Base-by-base conservation (phyloP, 2,329 filamentous ascomycete genomes). In the Aspergillus cejpii region DNA sequence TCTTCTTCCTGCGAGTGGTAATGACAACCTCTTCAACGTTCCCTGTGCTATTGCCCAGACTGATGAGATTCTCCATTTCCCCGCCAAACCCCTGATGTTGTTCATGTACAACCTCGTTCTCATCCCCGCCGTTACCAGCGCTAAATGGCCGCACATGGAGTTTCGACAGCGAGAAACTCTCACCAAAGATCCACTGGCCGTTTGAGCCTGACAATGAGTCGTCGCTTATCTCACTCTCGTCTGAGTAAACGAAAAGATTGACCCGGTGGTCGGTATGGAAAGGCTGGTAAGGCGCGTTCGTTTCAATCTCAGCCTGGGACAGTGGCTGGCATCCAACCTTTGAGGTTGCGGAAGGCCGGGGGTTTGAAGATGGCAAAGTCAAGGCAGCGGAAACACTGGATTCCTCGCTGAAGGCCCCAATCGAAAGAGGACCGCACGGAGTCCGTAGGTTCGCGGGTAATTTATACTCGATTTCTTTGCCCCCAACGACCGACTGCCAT, bases 231-330 rank as follows among this genome's bases (percentile, higher is more conserved):
- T 72, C 67, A 2, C 55, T 63, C 24, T 48, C 50, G 6, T 55
- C 41, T 57, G 60, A 67, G 60, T 84, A 86, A 33, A 88, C 77
- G 54, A 82, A 85, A 21, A 96, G 73, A n/a, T 77, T 80, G 36
- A 97, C 86, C 2, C 91, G 81, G 43, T 81, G 79, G 60, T 97
- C 90, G 0, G 90, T 92, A 63, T 97, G 91, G 71, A 97, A 96
- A 1, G 92, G 91, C 59, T 95, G 90, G 58, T 95, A 97, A 2
- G 91, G 88, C 3, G 90, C 86, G 60, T 91, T 96, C 1, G 91
- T 95, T 62, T 98, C 92, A 53, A 95, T 94, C 71, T 96, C 90
- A 5, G 87, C 88, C 79, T 90, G 62, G 71, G 85, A 63, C 69
- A 86, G 66, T 73, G 84, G 63, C 72, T 77, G 58, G 64, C 69